These are phyloP conservation scores for Leptographium flavum DNA, from an alignment of 2,329 filamentous ascomycete genomes.

Conservation along the genomic window DNA sequence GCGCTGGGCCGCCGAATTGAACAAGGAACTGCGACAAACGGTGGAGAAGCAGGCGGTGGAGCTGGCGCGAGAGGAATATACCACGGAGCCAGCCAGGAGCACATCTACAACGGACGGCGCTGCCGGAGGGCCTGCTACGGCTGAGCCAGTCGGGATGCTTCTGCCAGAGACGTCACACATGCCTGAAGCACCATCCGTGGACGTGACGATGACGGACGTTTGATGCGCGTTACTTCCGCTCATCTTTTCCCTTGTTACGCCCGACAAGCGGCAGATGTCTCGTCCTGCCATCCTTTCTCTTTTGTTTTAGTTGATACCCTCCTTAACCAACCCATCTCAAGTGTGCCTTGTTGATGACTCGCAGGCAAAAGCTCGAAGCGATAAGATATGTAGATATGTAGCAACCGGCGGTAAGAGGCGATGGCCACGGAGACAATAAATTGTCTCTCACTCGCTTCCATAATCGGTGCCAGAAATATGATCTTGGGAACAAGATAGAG, in stretches of 20 bases:
- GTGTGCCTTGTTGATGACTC: not conserved
- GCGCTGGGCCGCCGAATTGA: constrained; percentile 11
- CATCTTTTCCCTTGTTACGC: not conserved
- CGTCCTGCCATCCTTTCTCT: too few species aligned
- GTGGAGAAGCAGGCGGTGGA: constrained; percentile 6
- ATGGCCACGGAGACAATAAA: constrained; percentile 40
- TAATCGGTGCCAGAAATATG: constrained; percentile 45
- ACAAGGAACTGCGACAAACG: constrained; percentile 14
- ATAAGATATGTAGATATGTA: too few species aligned
- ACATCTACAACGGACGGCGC: too few species aligned
- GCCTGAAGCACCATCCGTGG: not conserved
- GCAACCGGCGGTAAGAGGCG: constrained; percentile 64
- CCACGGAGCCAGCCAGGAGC: too few species aligned
- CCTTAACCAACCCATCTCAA: too few species aligned
- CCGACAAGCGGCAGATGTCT: too few species aligned
- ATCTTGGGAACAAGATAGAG: constrained; percentile 63
- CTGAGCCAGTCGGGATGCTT: not conserved
- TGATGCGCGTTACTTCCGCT: not conserved
- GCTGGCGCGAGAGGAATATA: too few species aligned
- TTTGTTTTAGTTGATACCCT: too few species aligned
- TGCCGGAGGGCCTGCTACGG: not conserved
- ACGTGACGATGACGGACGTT: not conserved
- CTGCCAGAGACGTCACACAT: not conserved
- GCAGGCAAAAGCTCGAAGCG: not conserved
- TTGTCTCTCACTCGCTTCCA: constrained; percentile 55